Conservation (phyloP, 805 yeast species). For the Teunomyces barrocoloradensis region DNA sequence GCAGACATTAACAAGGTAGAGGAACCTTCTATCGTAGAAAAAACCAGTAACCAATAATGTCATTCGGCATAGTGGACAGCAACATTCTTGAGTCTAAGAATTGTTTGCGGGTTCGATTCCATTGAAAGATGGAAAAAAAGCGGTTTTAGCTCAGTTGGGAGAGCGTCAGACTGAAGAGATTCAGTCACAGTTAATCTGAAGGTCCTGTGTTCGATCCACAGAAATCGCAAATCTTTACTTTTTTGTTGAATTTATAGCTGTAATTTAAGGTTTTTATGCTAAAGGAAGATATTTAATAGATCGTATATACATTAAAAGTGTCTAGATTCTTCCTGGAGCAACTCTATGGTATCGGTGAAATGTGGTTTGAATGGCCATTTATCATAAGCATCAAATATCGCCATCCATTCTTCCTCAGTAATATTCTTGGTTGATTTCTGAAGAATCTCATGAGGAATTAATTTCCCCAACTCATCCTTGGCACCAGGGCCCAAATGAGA, state of each 20-base stretch:
- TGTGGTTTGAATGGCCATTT: conserved; percentile 88
- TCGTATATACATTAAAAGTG: conserved; percentile 1
- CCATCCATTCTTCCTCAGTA: conserved; percentile 51
- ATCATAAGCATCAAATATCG: conserved; percentile 51
- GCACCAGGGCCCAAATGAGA: conserved; percentile 82
- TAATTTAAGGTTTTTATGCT: background rate
- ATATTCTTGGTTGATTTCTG: conserved; percentile 48
- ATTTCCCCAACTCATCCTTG: conserved; percentile 43
- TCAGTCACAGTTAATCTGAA: conserved; percentile 54
- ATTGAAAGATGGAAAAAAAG: conserved; percentile 4
- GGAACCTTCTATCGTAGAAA: background rate
- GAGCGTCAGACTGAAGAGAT: conserved; percentile 36
- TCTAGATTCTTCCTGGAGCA: conserved; percentile 11
- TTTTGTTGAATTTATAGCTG: too few relatives aligned
- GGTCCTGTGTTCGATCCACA: conserved; percentile 91
- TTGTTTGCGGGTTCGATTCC: background rate
- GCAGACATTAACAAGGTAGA: background rate
- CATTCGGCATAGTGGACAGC: background rate
- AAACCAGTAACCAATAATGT: background rate
- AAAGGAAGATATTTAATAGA: background rate
- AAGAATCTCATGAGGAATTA: conserved; percentile 30
- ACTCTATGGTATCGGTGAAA: conserved; percentile 15
- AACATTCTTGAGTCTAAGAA: background rate
- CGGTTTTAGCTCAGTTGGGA: conserved; percentile 37
- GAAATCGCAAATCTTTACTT: conserved; percentile 48